Conservation (phyloP, 306 rosid genomes). For the Mucuna pruriens region DNA sequence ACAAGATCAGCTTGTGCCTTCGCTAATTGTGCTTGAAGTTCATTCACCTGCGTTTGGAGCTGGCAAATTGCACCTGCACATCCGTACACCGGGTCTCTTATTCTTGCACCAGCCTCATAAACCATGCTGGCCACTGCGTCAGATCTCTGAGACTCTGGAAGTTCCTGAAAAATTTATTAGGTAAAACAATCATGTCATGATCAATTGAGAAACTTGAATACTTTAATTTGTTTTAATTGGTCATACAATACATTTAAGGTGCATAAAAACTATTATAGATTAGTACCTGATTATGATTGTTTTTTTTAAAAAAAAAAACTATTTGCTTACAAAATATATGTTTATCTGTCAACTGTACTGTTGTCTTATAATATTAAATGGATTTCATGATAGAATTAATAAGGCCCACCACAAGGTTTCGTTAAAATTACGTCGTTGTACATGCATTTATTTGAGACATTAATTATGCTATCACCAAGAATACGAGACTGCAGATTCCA, state of each 20-base stretch:
- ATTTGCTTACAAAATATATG: neutral
- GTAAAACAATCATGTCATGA: neutral
- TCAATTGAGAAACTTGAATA: neutral
- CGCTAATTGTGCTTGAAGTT: constrained; percentile 92
- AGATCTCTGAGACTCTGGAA: constrained; percentile 89
- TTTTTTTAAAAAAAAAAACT: neutral
- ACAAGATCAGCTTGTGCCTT: constrained; percentile 85
- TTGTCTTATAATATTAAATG: neutral
- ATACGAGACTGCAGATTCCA: neutral
- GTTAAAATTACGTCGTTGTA: constrained; percentile 40
- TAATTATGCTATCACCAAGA: neutral
- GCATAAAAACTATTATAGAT: neutral
- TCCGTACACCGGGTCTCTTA: constrained; percentile 89
- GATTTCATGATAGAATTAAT: neutral
- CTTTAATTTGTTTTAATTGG: neutral
- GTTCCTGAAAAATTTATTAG: constrained; percentile 54
- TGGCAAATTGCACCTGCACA: constrained; percentile 90
- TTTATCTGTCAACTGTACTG: constrained; percentile 24
- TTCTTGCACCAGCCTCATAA: constrained; percentile 90
- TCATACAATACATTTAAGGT: neutral
- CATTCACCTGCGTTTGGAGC: constrained; percentile 79
- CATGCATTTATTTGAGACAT: constrained; percentile 15
- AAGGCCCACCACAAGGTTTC: constrained; percentile 32
- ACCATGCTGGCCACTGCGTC: constrained; percentile 98
- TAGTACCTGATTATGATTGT: neutral